These are phyloP conservation scores for Sesbania bispinosa DNA, from an alignment of 306 rosid species.

Conservation along the genomic window DNA sequence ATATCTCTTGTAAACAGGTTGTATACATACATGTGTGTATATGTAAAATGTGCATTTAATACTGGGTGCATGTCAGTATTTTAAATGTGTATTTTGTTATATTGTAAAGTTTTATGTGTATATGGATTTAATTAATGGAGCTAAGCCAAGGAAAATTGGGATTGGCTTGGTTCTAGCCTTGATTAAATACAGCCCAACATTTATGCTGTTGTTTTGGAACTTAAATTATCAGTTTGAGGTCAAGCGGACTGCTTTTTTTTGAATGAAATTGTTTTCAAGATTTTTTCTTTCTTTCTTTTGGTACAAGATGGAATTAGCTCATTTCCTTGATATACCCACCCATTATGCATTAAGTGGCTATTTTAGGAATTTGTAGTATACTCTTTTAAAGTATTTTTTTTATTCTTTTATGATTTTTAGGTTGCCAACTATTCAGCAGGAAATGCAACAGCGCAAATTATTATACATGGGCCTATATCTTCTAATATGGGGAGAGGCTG, in stretches of 20 bases:
- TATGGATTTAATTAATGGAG: background rate
- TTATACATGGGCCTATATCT: slow-evolving; percentile 95
- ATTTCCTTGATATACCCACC: background rate
- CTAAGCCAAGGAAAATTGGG: background rate
- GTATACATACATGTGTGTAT: background rate
- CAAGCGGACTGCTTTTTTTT: background rate
- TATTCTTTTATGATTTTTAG: slow-evolving; percentile 44
- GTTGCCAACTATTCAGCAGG: slow-evolving; percentile 96
- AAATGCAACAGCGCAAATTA: slow-evolving; percentile 88
- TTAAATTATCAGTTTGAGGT: background rate
- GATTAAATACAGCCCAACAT: background rate
- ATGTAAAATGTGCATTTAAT: background rate
- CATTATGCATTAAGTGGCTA: background rate
- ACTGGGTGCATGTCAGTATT: background rate
- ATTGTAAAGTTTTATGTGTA: background rate
- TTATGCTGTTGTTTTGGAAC: background rate
- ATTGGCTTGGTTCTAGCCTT: slow-evolving; percentile 2
- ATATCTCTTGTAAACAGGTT: slow-evolving; percentile 8
- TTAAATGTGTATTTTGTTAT: background rate
- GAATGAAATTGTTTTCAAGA: background rate
- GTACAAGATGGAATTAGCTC: background rate
- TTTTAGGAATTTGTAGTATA: background rate
- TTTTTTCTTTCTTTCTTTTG: background rate
- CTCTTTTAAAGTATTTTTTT: slow-evolving; percentile 8
- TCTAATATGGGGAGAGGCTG: slow-evolving; percentile 99